Conservation (phyloP, 192 early-diverging fungal species). For the Lobosporangium transversale region DNA sequence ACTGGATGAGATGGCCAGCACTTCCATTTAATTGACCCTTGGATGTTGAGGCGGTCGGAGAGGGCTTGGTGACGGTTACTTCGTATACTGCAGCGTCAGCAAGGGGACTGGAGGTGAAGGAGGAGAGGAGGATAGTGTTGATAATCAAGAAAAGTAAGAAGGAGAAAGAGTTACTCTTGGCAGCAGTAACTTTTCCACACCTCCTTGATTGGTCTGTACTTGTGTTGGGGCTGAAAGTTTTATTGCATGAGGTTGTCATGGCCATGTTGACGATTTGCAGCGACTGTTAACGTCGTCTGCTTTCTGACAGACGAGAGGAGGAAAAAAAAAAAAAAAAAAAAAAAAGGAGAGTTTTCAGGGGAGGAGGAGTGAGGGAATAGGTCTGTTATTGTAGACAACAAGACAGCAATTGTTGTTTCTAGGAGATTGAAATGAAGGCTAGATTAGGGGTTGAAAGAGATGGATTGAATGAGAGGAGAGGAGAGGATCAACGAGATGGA, state of each 20-base stretch:
- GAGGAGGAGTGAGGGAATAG: background rate
- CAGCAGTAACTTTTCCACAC: background rate
- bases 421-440: background rate
- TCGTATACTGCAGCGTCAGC: constrained; percentile 19
- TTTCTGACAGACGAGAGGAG: background rate
- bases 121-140: constrained; percentile 5
- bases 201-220: background rate
- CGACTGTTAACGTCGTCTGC: background rate
- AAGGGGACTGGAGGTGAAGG: background rate
- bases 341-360: background rate
- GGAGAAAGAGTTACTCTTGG: background rate
- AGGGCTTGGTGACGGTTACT: constrained; percentile 25
- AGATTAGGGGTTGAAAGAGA: background rate
- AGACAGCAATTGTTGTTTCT: background rate
- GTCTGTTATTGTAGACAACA: background rate
- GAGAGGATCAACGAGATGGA: background rate
- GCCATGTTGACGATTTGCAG: background rate
- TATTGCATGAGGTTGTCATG: background rate
- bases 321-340: background rate
- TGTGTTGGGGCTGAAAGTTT: background rate
- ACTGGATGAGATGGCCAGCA: constrained; percentile 14
- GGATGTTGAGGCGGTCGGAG: background rate
- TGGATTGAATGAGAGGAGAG: background rate
- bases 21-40: background rate
- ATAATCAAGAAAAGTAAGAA: constrained; percentile 12